phyloP scores from a whole-genome alignment of 2,329 filamentous ascomycete species.

The Decorospora gaudefroyi region DNA sequence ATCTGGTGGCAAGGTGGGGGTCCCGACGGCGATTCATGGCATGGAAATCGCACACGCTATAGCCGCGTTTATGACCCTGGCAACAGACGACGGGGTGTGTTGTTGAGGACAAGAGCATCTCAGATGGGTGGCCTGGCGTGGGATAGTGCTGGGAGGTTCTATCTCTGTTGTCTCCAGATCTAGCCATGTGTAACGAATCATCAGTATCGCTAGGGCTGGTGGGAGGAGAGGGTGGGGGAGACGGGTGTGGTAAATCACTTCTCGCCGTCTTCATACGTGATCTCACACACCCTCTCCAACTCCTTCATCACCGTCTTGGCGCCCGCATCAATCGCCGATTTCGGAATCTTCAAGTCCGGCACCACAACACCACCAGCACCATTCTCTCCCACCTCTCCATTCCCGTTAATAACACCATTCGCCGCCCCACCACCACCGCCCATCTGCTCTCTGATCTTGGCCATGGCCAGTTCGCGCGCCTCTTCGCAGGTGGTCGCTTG shows the following conservation, averaged over 20 bases:
- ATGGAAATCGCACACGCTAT: too few species aligned
- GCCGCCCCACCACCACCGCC: slow-evolving; percentile 22
- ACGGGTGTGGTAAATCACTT: slow-evolving; percentile 11
- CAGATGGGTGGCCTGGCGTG: too few species aligned
- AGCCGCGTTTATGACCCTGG: too few species aligned
- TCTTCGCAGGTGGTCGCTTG: slow-evolving; percentile 62
- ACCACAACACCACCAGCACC: slow-evolving; percentile 49
- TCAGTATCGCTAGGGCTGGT: too few species aligned
- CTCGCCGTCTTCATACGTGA: slow-evolving; percentile 31
- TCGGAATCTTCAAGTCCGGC: slow-evolving; percentile 53
- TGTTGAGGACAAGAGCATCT: too few species aligned
- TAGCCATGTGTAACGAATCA: too few species aligned
- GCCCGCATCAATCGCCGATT: slow-evolving; percentile 56
- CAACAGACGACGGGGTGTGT: too few species aligned
- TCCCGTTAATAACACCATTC: slow-evolving; percentile 33
- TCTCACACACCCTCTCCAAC: slow-evolving; percentile 56
- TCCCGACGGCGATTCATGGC: too few species aligned
- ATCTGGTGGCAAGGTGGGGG: too few species aligned
- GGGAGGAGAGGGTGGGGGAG: not conserved
- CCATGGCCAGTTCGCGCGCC: slow-evolving; percentile 58
- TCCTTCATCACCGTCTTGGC: slow-evolving; percentile 58
- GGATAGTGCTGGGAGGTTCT: too few species aligned
- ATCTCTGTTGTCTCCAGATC: too few species aligned
- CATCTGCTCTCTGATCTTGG: slow-evolving; percentile 36
- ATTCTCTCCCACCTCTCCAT: slow-evolving; percentile 32